Evolutionary conservation across 2,329 filamentous ascomycete species (phyloP), one percentile per base, ranked within the genome.

Genomic region (Epichloe elymi): DNA sequence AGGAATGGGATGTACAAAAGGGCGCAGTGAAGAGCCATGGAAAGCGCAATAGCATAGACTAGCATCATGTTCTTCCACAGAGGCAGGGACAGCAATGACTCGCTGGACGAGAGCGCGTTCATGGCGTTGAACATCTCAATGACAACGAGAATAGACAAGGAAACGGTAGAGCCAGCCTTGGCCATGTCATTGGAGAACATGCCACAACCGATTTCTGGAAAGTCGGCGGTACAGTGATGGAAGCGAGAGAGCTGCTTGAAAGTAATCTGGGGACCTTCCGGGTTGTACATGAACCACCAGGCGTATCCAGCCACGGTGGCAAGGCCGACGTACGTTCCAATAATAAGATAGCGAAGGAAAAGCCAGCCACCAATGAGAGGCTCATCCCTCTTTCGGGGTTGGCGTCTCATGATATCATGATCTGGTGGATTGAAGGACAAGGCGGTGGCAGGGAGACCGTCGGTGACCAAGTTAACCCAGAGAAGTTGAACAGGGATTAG

Each of bases 201-300:
- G 55, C 82, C 73, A 70, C 93, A 98, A 49, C 88, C 90, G 61
- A 97, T 88, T 60, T 91, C 84, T 0, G 89, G 80, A 72, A 95
- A 97, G 52, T 88, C 75, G 15, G 86, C 63, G 0, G 85, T 85
- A 79, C 93, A 98, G 65, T 84, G 83, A 73, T 98, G 93, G 82
- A 97, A 98, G 71, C 94, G 86, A 23, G 85, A 75, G 58, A 98
- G 75, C 65, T 98, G 88, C 67, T 79, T 85, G 73, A 97, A 95
- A 56, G 75, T 82, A 69, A 98, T 95, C 67, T 95, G 87, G 23
- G 93, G 93, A 0, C 93, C 93, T 58, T 83, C 81, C 8, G 82
- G 71, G 72, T 97, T 91, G 75, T 86, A 95, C 85, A 98, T 90
- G 75, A 97, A 98, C 88, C 89, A 98, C 93, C 93, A 98, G n/a